These are phyloP conservation scores for Irpex rosettiformis DNA, from an alignment of 1,284 basidiomycete genomes.

Conservation along the genomic window DNA sequence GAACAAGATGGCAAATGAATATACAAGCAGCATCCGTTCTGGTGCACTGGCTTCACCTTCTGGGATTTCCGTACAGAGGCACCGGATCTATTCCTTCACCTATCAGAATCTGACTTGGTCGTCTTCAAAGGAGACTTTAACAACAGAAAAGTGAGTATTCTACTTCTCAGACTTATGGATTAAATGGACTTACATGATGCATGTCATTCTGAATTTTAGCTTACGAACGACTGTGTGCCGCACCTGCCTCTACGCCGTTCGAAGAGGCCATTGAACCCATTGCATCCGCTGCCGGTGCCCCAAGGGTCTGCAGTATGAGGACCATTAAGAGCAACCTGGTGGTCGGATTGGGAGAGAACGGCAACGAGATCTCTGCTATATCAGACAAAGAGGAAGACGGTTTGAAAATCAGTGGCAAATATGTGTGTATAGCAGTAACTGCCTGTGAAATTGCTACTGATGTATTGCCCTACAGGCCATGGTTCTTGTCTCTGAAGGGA, in stretches of 20 bases:
- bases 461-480: constrained; percentile 55
- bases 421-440: constrained; percentile 49
- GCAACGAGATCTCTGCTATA: constrained; percentile 68
- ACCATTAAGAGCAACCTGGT: constrained; percentile 90
- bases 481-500: constrained; percentile 81
- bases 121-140: constrained; percentile 97
- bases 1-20: constrained; percentile 92
- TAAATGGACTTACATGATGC: not conserved
- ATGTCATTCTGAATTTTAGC: constrained; percentile 20
- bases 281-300: constrained; percentile 86
- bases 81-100: constrained; percentile 92
- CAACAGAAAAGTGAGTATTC: constrained; percentile 30
- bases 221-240: constrained; percentile 94
- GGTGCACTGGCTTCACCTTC: constrained; percentile 94
- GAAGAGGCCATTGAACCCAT: constrained; percentile 92
- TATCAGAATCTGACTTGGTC: constrained; percentile 89
- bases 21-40: constrained; percentile 96
- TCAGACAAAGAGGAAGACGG: constrained; percentile 88
- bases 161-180: not conserved
- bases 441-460: constrained; percentile 6
- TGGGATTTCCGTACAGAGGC: constrained; percentile 91
- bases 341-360: constrained; percentile 62
- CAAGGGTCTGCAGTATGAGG: constrained; percentile 80
- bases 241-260: constrained; percentile 89
- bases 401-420: constrained; percentile 98